Evolutionary conservation across 495 filamentous ascomycete species (phyloP), one percentile per base, ranked within the genome.

Genomic region (Trichocladium antarcticum): DNA sequence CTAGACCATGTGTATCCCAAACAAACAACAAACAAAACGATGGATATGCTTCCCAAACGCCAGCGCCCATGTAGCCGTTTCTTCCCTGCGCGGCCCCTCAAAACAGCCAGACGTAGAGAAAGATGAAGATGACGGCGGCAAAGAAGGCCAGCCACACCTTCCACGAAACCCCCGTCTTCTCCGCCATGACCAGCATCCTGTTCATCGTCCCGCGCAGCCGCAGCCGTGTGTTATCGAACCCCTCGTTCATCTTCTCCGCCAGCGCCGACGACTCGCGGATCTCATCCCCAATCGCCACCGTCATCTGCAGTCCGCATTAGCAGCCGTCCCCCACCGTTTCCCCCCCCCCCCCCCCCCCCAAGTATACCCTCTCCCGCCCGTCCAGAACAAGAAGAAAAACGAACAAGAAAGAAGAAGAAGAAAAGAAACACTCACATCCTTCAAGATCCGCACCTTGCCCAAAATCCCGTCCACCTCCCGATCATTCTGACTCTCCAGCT

Each of bases 401-500:
- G 5, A 6, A n/a, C 0, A 37, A 6, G 19, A n/a, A 35, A 1
- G 20, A 6, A 20, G 28, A 14, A 17, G 37, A 22, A 14, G 34
- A n/a, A 19, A 28, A 41, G 3, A 21, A n/a, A 55, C 56, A 77
- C 83, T 59, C 63, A 95, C 89, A 73, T 93, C 82, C 66, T 97
- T 98, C 56, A 98, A 62, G 75, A 88, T 77, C 72, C 74, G 82
- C 48, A 98, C 93, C 65, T 95, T 98, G 39, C 84, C 86, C 43
- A 81, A 75, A 56, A 96, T 88, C 28, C 89, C 87, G 54, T 90
- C 86, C 15, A 97, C 80, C 57, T 95, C 84, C 45, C 78, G 69
- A 57, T 97, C 93, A 60, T 97, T 98, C 66, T 97, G 93, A 54
- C 83, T 88, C 66, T 98, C 93, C 19, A 98, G 78, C 63, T 92